Evolutionary conservation across 2,329 filamentous ascomycete genomes (phyloP), one percentile per base, ranked within the genome.

Genomic region (Acrodontium crateriforme): DNA sequence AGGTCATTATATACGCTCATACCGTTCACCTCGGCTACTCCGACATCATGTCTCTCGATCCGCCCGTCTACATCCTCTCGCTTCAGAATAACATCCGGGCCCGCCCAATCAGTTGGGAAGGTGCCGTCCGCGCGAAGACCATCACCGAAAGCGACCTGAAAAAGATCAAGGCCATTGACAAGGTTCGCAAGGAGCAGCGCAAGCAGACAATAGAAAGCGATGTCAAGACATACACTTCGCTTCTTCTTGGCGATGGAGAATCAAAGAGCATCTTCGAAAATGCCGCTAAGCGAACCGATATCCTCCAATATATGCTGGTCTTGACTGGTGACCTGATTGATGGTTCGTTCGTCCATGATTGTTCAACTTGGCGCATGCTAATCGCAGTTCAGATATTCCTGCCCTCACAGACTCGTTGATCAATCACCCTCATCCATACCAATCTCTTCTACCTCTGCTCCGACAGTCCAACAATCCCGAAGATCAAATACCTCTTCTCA

Each of bases 61-160:
- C 83, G 44, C 85, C 85, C 34, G 80, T 81, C 34, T 94, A 94
- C 58, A 71, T 81, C 40, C 69, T 74, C 52, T 87, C 83, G 44
- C 70, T 94, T 44, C 85, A 93, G 65, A 91, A 82, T 71, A 95
- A 95, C 67, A 93, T 95, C 55, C 82, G 89, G 52, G 79, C 82
- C 52, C 74, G 89, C 44, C 85, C 85, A 41, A 93, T 98, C 59
- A 85, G 87, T 33, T 98, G 89, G 89, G 87, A 95, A 59, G 87
- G 87, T 47, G 85, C 87, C 47, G 83, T 92, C 42, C 74, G 89
- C 56, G 83, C 83, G 45, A 83, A 85, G 56, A 89, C 83, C 50
- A 80, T 98, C 59, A 92, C 81, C 33, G 87, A 95, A 44, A 77
- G 80, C 44, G 87, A 98, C 58, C 72, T 94, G 45, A 81, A 79